phyloP scores from a whole-genome alignment of 192 early-diverging fungal species.

The Obelidium mucronatum region DNA sequence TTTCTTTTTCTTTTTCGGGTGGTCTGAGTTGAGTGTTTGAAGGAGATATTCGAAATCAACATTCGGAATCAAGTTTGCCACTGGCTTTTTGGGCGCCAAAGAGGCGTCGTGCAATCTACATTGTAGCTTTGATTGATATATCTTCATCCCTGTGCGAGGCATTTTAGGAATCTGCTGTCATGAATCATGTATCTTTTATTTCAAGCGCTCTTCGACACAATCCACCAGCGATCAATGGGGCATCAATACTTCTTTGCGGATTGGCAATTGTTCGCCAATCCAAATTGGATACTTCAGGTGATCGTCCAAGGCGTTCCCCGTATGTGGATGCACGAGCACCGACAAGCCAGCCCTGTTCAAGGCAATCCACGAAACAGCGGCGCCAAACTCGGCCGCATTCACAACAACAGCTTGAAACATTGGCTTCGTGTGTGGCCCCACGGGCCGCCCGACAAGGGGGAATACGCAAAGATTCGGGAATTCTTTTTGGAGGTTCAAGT shows the following conservation, averaged over 20 bases:
- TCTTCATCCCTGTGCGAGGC: no score
- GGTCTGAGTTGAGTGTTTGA: no score
- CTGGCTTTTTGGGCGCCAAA: neutral
- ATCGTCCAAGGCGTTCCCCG: conserved; percentile 6
- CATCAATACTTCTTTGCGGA: neutral
- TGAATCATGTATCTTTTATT: neutral
- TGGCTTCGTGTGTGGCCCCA: conserved; percentile 23
- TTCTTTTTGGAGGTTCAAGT: neutral
- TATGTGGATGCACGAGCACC: conserved; percentile 22
- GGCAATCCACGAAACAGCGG: conserved; percentile 18
- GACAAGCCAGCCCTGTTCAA: neutral
- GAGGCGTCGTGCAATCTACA: no score
- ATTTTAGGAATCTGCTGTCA: neutral
- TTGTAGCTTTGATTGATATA: no score
- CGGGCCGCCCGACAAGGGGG: neutral
- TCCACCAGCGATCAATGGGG: neutral
- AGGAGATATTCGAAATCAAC: conserved; percentile 4
- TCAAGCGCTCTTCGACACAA: neutral
- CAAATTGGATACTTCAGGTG: conserved; percentile 11
- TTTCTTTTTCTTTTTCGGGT: no score
- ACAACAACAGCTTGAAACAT: conserved; percentile 21
- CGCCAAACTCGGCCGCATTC: conserved; percentile 6
- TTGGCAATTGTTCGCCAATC: conserved; percentile 25
- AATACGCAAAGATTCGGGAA: conserved; percentile 13
- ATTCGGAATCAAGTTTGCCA: neutral